A percentile compares a stretch with the other conserved stretches of the same genome.
Evolutionary conservation across 441 rosid genomes (phyloP).

Genomic region (Omphalea diandra): DNA sequence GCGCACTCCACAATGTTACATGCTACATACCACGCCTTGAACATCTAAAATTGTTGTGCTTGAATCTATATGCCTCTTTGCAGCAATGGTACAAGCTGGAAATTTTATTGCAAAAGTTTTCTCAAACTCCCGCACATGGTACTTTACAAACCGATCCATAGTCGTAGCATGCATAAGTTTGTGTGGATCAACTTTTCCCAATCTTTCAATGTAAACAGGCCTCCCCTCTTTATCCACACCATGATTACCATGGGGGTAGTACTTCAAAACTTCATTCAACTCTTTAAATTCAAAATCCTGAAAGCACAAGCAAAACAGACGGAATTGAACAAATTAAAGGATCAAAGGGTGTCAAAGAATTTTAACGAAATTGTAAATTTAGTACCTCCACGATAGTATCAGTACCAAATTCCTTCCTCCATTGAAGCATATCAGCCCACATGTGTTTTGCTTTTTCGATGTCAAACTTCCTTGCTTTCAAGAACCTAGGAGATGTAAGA

Average conservation of each 20-base stretch:
- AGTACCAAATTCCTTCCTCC: slow-evolving; percentile 95
- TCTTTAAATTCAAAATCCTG: slow-evolving; percentile 86
- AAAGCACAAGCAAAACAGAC: slow-evolving; percentile 21
- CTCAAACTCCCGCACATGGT: slow-evolving; percentile 96
- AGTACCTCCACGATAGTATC: slow-evolving; percentile 82
- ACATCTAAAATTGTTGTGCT: slow-evolving; percentile 98
- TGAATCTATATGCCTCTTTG: slow-evolving; percentile 93
- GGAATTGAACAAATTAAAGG: slow-evolving; percentile 10
- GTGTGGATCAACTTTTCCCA: slow-evolving; percentile 90
- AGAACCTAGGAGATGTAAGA: slow-evolving; percentile 49
- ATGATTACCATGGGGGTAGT: slow-evolving; percentile 95
- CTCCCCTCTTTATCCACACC: slow-evolving; percentile 98
- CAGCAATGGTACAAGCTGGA: slow-evolving; percentile 92
- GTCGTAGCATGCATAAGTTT: slow-evolving; percentile 94
- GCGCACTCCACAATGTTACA: slow-evolving; percentile 17
- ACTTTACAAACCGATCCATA: slow-evolving; percentile 82
- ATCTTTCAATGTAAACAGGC: slow-evolving; percentile 88
- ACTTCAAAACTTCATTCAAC: slow-evolving; percentile 68
- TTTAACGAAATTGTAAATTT: slow-evolving; percentile 18
- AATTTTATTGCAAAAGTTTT: slow-evolving; percentile 77
- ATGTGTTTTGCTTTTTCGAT: slow-evolving; percentile 94
- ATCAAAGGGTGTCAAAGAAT: slow-evolving; percentile 8
- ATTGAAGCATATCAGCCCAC: slow-evolving; percentile 99
- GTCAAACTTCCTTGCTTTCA: slow-evolving; percentile 97
- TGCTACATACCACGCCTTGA: slow-evolving; percentile 82